Percentiles rank a stretch among this genome's conserved stretches.
Conservation (phyloP, 2,329 filamentous ascomycete species). For the Bisporella sp. region DNA sequence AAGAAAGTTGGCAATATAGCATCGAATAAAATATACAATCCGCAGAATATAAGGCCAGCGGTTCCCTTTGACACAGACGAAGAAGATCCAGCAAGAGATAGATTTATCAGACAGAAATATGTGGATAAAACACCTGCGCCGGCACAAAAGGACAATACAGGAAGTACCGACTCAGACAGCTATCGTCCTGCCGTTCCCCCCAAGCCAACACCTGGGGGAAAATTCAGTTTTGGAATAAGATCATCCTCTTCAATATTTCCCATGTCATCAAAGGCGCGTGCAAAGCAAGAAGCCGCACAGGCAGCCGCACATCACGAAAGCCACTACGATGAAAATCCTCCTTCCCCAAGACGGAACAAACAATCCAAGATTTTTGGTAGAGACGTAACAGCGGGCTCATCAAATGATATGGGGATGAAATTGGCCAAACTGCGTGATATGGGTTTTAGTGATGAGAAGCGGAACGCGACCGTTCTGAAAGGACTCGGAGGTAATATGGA, state of each 20-base stretch:
- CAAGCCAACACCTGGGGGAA: constrained; percentile 41
- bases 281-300: constrained; percentile 17
- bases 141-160: constrained; percentile 17
- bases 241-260: constrained; percentile 50
- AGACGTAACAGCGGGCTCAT: constrained; percentile 44
- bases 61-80: constrained; percentile 89
- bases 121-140: constrained; percentile 47
- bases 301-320: constrained; percentile 11
- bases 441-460: constrained; percentile 80
- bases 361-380: constrained; percentile 64
- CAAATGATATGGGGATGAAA: constrained; percentile 66
- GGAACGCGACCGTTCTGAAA: constrained; percentile 75
- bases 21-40: constrained; percentile 87
- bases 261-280: constrained; percentile 42
- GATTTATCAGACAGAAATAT: constrained; percentile 93
- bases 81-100: constrained; percentile 88
- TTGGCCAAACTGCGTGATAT: constrained; percentile 74
- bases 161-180: constrained; percentile 47
- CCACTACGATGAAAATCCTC: constrained; percentile 13
- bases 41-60: constrained; percentile 72
- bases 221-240: constrained; percentile 50
- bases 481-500: constrained; percentile 81
- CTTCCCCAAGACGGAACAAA: constrained; percentile 36
- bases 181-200: constrained; percentile 49
- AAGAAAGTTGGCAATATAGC: constrained; percentile 79